These are phyloP conservation scores for Beta vulgaris DNA, from an alignment of 148 eudicot species.

Conservation along the genomic window DNA sequence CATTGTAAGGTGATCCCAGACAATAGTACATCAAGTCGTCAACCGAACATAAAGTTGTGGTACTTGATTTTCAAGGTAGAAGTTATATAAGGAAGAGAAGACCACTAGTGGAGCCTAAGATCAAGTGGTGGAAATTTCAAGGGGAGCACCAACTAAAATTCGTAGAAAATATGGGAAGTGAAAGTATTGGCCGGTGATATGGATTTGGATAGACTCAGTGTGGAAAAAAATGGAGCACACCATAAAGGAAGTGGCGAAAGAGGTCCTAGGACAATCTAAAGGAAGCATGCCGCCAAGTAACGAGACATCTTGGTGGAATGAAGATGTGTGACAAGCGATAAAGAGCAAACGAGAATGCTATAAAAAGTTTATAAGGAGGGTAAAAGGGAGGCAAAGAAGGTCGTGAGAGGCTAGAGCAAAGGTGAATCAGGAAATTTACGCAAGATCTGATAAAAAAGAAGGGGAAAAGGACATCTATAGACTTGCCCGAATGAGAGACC, in stretches of 20 bases:
- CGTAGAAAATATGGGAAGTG: neutral
- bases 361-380: neutral
- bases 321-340: neutral
- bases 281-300: neutral
- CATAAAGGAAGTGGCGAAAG: neutral
- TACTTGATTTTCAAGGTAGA: too few relatives aligned
- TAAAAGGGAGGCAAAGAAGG: neutral
- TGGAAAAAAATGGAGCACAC: neutral
- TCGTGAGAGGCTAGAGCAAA: neutral
- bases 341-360: neutral
- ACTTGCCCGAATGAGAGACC: neutral
- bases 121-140: slow-evolving; percentile 12
- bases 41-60: too few relatives aligned
- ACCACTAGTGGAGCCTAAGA: too few relatives aligned
- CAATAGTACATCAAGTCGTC: too few relatives aligned
- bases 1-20: too few relatives aligned
- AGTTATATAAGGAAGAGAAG: too few relatives aligned
- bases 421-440: too few relatives aligned
- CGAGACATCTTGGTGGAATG: slow-evolving; percentile 12
- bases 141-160: neutral
- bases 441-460: too few relatives aligned
- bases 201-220: neutral
- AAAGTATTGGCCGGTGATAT: neutral
- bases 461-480: neutral
- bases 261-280: neutral